phyloP scores from a whole-genome alignment of 1,139 yeast species.

The Hansenula sp. region DNA sequence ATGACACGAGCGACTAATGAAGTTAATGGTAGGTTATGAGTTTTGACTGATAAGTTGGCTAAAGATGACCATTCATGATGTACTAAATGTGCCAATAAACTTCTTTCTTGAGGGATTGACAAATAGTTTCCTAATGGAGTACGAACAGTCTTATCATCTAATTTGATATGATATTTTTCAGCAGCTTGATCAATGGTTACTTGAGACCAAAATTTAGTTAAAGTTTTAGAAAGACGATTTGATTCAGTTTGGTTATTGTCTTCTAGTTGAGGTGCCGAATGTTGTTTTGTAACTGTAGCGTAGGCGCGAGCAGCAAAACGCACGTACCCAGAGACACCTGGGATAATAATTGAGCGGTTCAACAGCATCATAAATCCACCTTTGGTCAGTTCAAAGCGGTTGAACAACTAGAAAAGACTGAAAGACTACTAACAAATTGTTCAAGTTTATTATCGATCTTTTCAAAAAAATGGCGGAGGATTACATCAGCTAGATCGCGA shows the following conservation, averaged over 20 bases:
- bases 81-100: conserved; percentile 66
- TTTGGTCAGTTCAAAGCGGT: too few relatives aligned
- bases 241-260: conserved; percentile 57
- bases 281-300: conserved; percentile 29
- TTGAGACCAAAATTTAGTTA: conserved; percentile 81
- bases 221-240: conserved; percentile 66
- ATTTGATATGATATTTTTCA: conserved; percentile 39
- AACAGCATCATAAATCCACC: conserved; percentile 5
- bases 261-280: conserved; percentile 29
- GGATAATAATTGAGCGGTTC: conserved; percentile 17
- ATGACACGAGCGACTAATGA: conserved; percentile 84
- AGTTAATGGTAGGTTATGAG: conserved; percentile 81
- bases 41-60: conserved; percentile 68
- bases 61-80: conserved; percentile 87
- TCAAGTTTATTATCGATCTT: too few relatives aligned
- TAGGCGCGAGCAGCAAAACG: not conserved
- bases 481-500: too few relatives aligned
- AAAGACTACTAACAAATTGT: too few relatives aligned
- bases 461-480: not conserved
- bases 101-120: conserved; percentile 57
- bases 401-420: too few relatives aligned
- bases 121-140: conserved; percentile 81
- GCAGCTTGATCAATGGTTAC: conserved; percentile 44
- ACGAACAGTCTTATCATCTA: conserved; percentile 73
- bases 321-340: not conserved